Evolutionary conservation across 495 filamentous ascomycete species (phyloP), one percentile per base, ranked within the genome.

Genomic region (Penicillium nucicola): DNA sequence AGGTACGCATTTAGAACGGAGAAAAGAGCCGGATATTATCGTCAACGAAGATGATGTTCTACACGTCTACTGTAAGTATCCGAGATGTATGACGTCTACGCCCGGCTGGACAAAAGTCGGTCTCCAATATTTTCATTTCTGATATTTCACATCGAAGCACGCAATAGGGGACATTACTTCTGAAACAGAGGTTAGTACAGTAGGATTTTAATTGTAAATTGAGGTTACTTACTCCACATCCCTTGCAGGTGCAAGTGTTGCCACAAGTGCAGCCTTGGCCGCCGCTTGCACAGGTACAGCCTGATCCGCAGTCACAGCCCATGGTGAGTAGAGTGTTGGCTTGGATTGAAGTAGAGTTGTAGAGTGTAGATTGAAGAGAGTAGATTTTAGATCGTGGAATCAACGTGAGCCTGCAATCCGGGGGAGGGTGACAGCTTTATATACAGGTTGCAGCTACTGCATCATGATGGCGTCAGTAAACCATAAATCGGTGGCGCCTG

Each of bases 141-240:
- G 25, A 28, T 28, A 28, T 6, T 28, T 9, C 25, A 28, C 25
- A 28, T 28, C 5, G 23, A 22, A n/a, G 14, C 28, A 11, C 4
- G 45, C 13, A 19, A 31, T 32, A 32, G n/a, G 23, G 22, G 35
- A 13, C 12, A 17, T 50, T 37, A 38, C 37, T 36, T 45, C 50
- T 50, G 46, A 17, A 2, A 22, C 8, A 36, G 5, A 14, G 4
- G 48, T 45, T 13, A 34, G 46, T 28, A 35, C 9, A 34, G 46
- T 28, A 35, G 33, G 42, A 42, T 53, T 37, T 45, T 52, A 48
- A 46, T 22, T 48, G 4, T 7, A 20, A 11, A 34, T n/a, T 41
- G 33, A 23, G 10, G 13, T 51, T 41, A 70, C 71, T 62, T 74
- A 77, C 73, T 65, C 68, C 69, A 58, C 73, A 77, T 61, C 64